Base-by-base conservation (phyloP, 805 yeast species). In the Suhomyces emberorum region DNA sequence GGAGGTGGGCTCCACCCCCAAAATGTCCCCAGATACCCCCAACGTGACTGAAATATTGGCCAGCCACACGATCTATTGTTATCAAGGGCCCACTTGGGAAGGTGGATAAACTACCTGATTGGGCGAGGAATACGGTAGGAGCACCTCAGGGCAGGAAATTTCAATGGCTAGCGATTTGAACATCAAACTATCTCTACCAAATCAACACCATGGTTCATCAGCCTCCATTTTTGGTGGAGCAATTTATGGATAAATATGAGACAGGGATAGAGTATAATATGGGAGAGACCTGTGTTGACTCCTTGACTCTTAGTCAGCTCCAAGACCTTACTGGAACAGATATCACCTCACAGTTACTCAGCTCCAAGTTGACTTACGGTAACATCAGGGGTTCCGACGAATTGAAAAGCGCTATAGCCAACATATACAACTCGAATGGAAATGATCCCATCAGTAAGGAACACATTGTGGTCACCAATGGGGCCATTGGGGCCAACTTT, bases 401-500 rank as follows among this genome's bases (percentile, higher is more conserved):
- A 18, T 53, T 76, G 38, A 57, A 70, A 34, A 8, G 30, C 4
- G 49, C 54, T 3, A 62, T 75, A 28, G 61, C 71, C 8, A 39
- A 51, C 1, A 31, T 74, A 10, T 69, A 72, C 43, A 51, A 53
- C 30, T 15, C 21, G 16, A n/a, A 12, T 10, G 17, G 28, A 11
- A 28, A 35, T 11, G 37, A 39, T 10, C 41, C 56, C 10, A 43
- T 48, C 10, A 38, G 44, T 7, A 42, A 42, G 1, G 70, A 69
- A 2, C 52, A 75, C 37, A 65, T 76, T 17, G 61, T 75, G 15
- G 51, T 74, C 19, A 71, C 78, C 16, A 72, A 73, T 46, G 81
- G 81, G 17, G 79, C 77, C 3, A 76, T 76, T 52, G 80, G 74
- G 6, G 79, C 74, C 21, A 76, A 76, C 44, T 76, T 72, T 46